Evolutionary conservation across 78 protist genomes (phyloP), one percentile per base, ranked within the genome.

Genomic region (Dictyostelium brefeldianum): DNA sequence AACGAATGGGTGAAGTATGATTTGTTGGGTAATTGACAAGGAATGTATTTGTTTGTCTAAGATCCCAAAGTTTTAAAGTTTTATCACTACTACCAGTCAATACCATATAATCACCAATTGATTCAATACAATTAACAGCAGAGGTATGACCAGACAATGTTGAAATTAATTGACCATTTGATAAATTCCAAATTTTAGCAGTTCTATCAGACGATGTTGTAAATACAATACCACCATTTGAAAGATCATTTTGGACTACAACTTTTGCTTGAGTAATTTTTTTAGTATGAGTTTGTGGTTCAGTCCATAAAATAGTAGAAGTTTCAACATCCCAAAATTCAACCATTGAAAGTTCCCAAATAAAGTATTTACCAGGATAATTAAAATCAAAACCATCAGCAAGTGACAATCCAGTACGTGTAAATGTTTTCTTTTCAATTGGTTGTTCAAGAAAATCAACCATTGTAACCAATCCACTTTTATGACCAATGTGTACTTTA

Each of bases 41-140:
- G 5, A 74, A 78, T 0, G 43, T 74, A 1, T 6, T 20, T 2
- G 70, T 14, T 27, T 87, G 51, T 77, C 93, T 41, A 50, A 93
- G 79, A 82, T 95, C 97, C 96, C 97, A 95, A 14, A 95, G 56
- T 15, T 22, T 70, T n/a, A 93, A 5, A 4, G 78, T 50, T 41
- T 83, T 92, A 47, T 95, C 96, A 56, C 85, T 70, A 3, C 92
- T 83, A 2, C 96, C 96, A 18, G 85, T 84, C 14, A 83, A 92
- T 17, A 92, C 29, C 57, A 74, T 15, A 22, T 78, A 25, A 18
- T 92, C 94, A 47, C 83, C 89, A 22, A 90, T 71, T 0, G 90
- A 48, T 48, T 81, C 96, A 25, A 93, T 27, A 25, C 90, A 67
- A 57, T 89, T 85, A 15, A 95, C 91, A 2, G 95, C 87, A 47